These are phyloP conservation scores for Serendipita vermifera DNA, from an alignment of 768 basidiomycete genomes.

Conservation along the genomic window DNA sequence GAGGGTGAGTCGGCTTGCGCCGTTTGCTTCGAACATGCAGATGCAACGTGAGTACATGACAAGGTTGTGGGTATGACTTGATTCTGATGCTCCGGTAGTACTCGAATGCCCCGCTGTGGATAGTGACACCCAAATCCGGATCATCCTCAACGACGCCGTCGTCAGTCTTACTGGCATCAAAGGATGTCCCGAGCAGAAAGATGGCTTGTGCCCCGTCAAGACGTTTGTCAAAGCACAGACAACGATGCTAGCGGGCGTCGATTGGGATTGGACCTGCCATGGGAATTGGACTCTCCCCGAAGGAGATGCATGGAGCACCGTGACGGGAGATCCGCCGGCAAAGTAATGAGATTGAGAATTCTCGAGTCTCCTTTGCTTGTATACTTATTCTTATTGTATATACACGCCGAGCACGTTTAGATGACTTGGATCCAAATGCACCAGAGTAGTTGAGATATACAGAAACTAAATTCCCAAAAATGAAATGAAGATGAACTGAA, in stretches of 20 bases:
- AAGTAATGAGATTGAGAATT: too few species aligned
- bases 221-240: slow-evolving; percentile 23
- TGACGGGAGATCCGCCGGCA: slow-evolving; percentile 48
- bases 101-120: slow-evolving; percentile 21
- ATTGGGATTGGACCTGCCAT: slow-evolving; percentile 26
- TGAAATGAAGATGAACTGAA: too few species aligned
- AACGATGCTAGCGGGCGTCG: slow-evolving; percentile 22
- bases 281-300: slow-evolving; percentile 62
- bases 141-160: slow-evolving; percentile 28
- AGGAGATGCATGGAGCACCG: slow-evolving; percentile 59
- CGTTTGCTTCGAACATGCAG: slow-evolving; percentile 35
- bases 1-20: slow-evolving; percentile 24
- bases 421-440: too few species aligned
- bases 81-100: too few species aligned
- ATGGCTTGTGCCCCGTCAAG: slow-evolving; percentile 26
- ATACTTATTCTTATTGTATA: too few species aligned
- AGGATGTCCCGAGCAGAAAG: slow-evolving; percentile 23
- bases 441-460: too few species aligned
- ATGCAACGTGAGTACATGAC: slow-evolving; percentile 68
- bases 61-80: too few species aligned
- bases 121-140: slow-evolving; percentile 20
- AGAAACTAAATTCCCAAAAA: too few species aligned
- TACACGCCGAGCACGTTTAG: too few species aligned
- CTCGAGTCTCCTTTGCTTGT: too few species aligned
- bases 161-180: slow-evolving; percentile 23